These are phyloP conservation scores for Neoarthrinium moseri DNA, from an alignment of 2,329 filamentous ascomycete species.

Conservation along the genomic window DNA sequence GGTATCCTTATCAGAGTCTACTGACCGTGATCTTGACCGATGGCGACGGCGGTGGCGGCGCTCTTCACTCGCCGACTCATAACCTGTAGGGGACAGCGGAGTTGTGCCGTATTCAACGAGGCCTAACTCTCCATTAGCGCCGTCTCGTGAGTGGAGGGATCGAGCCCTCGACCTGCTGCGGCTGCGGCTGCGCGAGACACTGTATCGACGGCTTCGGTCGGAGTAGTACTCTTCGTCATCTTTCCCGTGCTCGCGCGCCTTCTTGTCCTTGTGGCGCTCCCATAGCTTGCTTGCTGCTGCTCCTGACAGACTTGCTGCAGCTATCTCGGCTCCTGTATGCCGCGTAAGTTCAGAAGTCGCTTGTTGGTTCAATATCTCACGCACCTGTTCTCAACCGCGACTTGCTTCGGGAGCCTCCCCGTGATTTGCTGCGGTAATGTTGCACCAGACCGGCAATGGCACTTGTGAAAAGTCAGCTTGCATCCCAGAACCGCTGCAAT, in stretches of 20 bases:
- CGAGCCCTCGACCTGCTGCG: slow-evolving; percentile 38
- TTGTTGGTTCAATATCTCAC: slow-evolving; percentile 4
- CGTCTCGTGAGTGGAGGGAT: slow-evolving; percentile 38
- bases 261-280: slow-evolving; percentile 60
- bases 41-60: slow-evolving; percentile 36
- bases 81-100: slow-evolving; percentile 48
- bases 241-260: slow-evolving; percentile 41
- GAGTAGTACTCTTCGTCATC: slow-evolving; percentile 32
- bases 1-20: slow-evolving; percentile 31
- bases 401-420: slow-evolving; percentile 35
- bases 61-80: slow-evolving; percentile 50
- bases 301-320: slow-evolving; percentile 58
- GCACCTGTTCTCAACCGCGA: slow-evolving; percentile 42
- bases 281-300: slow-evolving; percentile 62
- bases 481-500: background rate
- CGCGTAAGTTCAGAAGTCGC: slow-evolving; percentile 12
- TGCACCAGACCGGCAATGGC: slow-evolving; percentile 58
- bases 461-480: slow-evolving; percentile 19
- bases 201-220: slow-evolving; percentile 14
- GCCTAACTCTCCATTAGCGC: slow-evolving; percentile 66
- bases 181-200: slow-evolving; percentile 25
- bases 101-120: slow-evolving; percentile 65
- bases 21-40: slow-evolving; percentile 26
- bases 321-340: slow-evolving; percentile 50
- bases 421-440: slow-evolving; percentile 53